phyloP scores from a whole-genome alignment of 495 filamentous ascomycete genomes.

The Niebla homalea region DNA sequence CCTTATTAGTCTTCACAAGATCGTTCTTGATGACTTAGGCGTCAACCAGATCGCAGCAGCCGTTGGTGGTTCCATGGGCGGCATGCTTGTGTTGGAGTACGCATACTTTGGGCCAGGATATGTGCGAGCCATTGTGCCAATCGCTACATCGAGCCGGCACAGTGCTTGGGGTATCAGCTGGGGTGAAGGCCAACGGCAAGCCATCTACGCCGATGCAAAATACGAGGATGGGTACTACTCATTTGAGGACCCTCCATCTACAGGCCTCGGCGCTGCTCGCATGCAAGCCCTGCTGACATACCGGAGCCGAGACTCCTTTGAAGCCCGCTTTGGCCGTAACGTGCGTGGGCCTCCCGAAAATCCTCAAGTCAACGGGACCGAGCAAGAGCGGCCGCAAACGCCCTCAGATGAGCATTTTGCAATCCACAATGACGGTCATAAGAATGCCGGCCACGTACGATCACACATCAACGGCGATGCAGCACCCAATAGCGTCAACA shows the following conservation, averaged over 20 bases:
- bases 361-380: conserved; percentile 9
- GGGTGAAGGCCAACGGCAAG: conserved; percentile 94
- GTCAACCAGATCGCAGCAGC: conserved; percentile 76
- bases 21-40: conserved; percentile 81
- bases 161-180: conserved; percentile 99
- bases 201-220: conserved; percentile 96
- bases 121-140: conserved; percentile 79
- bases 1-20: conserved; percentile 60
- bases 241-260: conserved; percentile 66
- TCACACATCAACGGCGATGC: conserved; percentile 26
- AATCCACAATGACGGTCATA: conserved; percentile 93
- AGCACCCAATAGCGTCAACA: conserved; percentile 14
- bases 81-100: conserved; percentile 94
- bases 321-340: conserved; percentile 87
- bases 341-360: conserved; percentile 67
- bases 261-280: conserved; percentile 83
- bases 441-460: conserved; percentile 31
- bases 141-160: conserved; percentile 87
- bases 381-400: conserved; percentile 41
- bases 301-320: conserved; percentile 90
- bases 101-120: conserved; percentile 93
- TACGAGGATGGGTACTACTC: conserved; percentile 94
- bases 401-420: conserved; percentile 76
- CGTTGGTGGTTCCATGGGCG: conserved; percentile 95
- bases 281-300: conserved; percentile 96